These are phyloP conservation scores for Myxozyma nipponensis DNA, from an alignment of 805 yeast species.

Conservation along the genomic window DNA sequence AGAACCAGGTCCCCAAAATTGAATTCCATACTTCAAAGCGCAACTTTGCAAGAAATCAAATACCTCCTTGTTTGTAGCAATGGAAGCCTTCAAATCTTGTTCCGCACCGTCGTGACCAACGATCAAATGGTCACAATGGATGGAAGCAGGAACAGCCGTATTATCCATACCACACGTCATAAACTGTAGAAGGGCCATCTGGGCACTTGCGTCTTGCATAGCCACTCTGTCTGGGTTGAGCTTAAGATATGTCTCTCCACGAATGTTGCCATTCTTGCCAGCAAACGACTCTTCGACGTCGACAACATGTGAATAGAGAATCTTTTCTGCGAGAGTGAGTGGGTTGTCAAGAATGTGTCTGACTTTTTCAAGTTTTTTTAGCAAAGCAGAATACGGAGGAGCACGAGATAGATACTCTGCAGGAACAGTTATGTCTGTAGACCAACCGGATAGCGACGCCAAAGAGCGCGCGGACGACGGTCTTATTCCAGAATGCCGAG, in stretches of 20 bases:
- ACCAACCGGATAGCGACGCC: conserved; percentile 16
- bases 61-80: conserved; percentile 87
- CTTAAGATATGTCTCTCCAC: conserved; percentile 89
- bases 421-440: conserved; percentile 44
- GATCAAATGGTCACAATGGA: conserved; percentile 96
- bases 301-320: conserved; percentile 90
- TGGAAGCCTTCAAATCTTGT: conserved; percentile 78
- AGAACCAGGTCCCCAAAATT: conserved; percentile 98
- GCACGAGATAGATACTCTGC: conserved; percentile 61
- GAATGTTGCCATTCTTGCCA: conserved; percentile 32
- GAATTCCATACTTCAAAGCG: conserved; percentile 92
- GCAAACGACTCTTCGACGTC: conserved; percentile 65
- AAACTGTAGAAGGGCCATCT: conserved; percentile 95
- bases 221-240: conserved; percentile 97
- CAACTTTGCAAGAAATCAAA: conserved; percentile 86
- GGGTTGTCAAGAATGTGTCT: conserved; percentile 68
- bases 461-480: conserved; percentile 4
- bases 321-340: conserved; percentile 91
- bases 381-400: conserved; percentile 54
- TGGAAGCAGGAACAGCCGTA: conserved; percentile 92
- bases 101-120: conserved; percentile 93
- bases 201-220: conserved; percentile 98
- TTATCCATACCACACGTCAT: conserved; percentile 91
- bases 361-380: conserved; percentile 60
- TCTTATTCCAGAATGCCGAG: too few relatives aligned